Evolutionary conservation across 2,329 filamentous ascomycete species (phyloP), one percentile per base, ranked within the genome.

Genomic region (Fusarium tricinctum): DNA sequence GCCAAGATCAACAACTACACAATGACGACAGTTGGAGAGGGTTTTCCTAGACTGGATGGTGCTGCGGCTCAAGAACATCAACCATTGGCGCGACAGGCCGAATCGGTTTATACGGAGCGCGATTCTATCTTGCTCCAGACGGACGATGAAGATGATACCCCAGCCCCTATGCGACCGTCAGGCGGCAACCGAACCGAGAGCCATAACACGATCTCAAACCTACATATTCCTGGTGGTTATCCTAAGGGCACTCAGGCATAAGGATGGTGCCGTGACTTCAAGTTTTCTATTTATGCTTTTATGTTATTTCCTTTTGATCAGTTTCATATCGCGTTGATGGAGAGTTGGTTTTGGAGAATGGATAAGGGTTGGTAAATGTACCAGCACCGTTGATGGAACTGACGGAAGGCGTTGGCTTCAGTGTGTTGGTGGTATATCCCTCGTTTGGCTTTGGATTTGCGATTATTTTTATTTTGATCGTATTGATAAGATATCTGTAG

Each of bases 151-250:
- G 68, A 74, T 26, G 68, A 64, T 45, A 72, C 43, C 43, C 26
- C 45, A 19, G 46, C 40, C 9, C 53, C 69, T 15, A 58, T 68
- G 13, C 74, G 78, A 35, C 76, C 77, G 5, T 68, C 71, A 2
- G 69, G 72, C 10, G 63, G 71, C 48, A 71, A 68, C 51, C 48
- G 82, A 48, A 79, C 77, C 15, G 79, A 82, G 46, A 83, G 85
- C 68, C 81, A 83, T 8, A 82, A 84, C 14, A 87, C 85, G 28
- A 86, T 92, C 44, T 89, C 88, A 55, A 85, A 90, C 73, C 78
- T 93, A 50, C 89, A 91, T 73, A 85, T 93, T 19, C 91, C 91
- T 5, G 91, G 91, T 13, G 84, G 90, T 69, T 93, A 85, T 74
- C 89, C 89, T 10, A 82, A 78, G 66, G 75, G 64, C 54, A 70